Percentiles rank a stretch among this genome's conserved stretches.
Conservation (phyloP, 2,329 filamentous ascomycete genomes). For the Pyrenophora tritici-repentis region DNA sequence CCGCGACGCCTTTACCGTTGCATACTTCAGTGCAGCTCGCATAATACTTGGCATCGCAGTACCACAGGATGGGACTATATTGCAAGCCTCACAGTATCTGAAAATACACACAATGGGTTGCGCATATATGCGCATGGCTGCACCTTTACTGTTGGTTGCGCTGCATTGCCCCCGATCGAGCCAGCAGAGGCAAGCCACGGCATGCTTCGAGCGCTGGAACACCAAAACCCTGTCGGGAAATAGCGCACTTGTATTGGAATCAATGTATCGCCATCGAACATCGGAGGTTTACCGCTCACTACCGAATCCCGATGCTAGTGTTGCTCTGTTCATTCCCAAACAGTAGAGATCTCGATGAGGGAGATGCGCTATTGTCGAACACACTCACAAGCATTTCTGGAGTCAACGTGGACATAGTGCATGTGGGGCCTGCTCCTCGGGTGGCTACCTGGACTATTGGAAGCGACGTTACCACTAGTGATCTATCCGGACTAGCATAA, state of each 20-base stretch:
- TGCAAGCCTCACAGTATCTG: slow-evolving; percentile 30
- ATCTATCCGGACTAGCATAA: neutral
- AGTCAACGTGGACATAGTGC: neutral
- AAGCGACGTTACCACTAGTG: neutral
- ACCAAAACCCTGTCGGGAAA: slow-evolving; percentile 33
- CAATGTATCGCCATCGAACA: slow-evolving; percentile 15
- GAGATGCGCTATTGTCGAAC: neutral
- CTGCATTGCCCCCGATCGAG: slow-evolving; percentile 22
- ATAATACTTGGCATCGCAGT: slow-evolving; percentile 24
- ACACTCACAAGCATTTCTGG: neutral
- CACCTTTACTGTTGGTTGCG: slow-evolving; percentile 36
- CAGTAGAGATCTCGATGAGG: neutral
- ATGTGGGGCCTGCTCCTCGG: no score
- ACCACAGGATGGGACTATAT: slow-evolving; percentile 22
- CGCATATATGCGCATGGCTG: slow-evolving; percentile 41
- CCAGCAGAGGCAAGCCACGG: slow-evolving; percentile 22
- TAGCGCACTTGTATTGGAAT: slow-evolving; percentile 32
- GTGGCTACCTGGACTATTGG: neutral
- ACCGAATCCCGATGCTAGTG: neutral
- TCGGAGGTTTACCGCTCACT: neutral
- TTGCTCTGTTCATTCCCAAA: neutral
- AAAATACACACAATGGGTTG: slow-evolving; percentile 26
- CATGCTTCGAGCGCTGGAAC: slow-evolving; percentile 29
- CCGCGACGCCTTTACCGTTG: slow-evolving; percentile 30
- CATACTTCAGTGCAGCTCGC: slow-evolving; percentile 29